phyloP scores from a whole-genome alignment of 768 basidiomycete genomes.

The Scleroderma citrinum region DNA sequence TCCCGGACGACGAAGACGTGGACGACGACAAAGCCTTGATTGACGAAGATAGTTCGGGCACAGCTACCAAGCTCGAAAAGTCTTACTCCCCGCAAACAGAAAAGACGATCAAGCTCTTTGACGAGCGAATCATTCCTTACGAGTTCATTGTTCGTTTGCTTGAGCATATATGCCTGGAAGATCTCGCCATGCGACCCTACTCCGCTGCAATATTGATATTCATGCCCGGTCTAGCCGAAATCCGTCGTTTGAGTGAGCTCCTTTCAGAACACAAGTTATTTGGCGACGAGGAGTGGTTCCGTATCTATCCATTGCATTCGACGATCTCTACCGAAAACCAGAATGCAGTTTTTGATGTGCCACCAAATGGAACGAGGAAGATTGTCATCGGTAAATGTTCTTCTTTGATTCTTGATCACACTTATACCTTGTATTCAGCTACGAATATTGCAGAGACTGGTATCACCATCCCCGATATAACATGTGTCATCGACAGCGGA shows the following conservation, averaged over 20 bases:
- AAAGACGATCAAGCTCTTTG: constrained; percentile 75
- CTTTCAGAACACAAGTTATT: constrained; percentile 72
- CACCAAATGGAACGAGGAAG: constrained; percentile 75
- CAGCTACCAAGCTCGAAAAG: constrained; percentile 58
- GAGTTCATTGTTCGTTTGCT: constrained; percentile 83
- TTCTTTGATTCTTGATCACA: neutral
- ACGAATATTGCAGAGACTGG: constrained; percentile 96
- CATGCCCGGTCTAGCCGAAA: constrained; percentile 93
- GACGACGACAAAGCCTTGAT: constrained; percentile 44
- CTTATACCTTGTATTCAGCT: constrained; percentile 37
- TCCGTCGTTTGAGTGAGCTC: constrained; percentile 79
- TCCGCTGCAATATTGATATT: constrained; percentile 86
- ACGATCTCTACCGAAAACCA: constrained; percentile 91
- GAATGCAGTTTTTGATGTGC: constrained; percentile 83
- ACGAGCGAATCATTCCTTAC: constrained; percentile 86
- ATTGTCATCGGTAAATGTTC: constrained; percentile 83
- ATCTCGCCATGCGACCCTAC: constrained; percentile 43
- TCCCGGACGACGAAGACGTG: constrained; percentile 58
- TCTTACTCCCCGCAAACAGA: constrained; percentile 75
- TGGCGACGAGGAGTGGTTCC: constrained; percentile 56
- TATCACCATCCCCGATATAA: constrained; percentile 97
- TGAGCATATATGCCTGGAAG: constrained; percentile 76
- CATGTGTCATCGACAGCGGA: constrained; percentile 91
- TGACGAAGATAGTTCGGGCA: constrained; percentile 3
- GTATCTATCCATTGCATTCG: constrained; percentile 84